Base-by-base conservation (phyloP, 495 filamentous ascomycete species). In the Penicillium canescens region DNA sequence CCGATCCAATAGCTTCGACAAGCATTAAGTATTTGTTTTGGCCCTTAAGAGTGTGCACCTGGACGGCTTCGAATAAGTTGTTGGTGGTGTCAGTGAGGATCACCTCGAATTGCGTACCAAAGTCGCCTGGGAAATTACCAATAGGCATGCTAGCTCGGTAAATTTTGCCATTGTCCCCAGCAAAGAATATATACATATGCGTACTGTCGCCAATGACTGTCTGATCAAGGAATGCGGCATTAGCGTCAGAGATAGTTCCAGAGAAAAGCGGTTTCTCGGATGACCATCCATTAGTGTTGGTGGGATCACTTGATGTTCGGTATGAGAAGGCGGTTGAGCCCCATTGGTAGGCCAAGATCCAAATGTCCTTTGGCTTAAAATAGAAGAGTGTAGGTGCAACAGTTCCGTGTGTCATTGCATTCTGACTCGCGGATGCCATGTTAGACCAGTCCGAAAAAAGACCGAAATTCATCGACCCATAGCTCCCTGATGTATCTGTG, bases 111-210 rank as follows among this genome's bases (percentile, higher is more conserved):
- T 20, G 3, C 4, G 45, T 47, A 13, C 45, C 45, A 14, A 45
- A 26, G 23, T 43, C 46, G 33, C 40, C 46, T 1, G 54, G 54
- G 54, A 56, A 56, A 37, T 35, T 72, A 23, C 55, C 71, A 46
- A 86, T 76, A 13, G 83, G 69, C 79, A 83, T 86, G 46, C 70
- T 76, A 7, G 81, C 56, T 5, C 82, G 74, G 67, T 86, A 87
- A 63, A 87, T 81, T 36, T 77, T 78, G 68, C 83, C 84, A 54
- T 87, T 82, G 56, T 87, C 84, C 10, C 82, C 84, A 3, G 78
- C 72, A 45, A 85, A 87, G 77, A 86, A 87, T 0, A 86, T 72
- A 53, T 84, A 84, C 77, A 85, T 84, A 56, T 75, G 74, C 1
- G 62, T 69, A 54, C 59, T 62, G 66, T 86, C 84, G 46, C 76